phyloP scores from a whole-genome alignment of 2,329 filamentous ascomycete species.

The Alternaria longipes region DNA sequence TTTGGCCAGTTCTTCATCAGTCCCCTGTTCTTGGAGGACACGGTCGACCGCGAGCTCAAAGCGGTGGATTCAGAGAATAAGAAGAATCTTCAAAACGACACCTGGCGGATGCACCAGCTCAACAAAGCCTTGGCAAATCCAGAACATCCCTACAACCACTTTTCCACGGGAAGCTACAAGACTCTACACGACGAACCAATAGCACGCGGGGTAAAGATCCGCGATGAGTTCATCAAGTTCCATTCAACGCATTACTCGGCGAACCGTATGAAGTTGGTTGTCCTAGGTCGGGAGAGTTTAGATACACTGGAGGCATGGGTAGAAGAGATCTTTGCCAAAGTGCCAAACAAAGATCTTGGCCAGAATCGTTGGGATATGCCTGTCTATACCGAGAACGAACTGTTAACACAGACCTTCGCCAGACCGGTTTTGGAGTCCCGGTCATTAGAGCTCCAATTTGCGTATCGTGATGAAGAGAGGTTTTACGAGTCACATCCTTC shows the following conservation, averaged over 20 bases:
- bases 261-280: conserved; percentile 91
- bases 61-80: conserved; percentile 97
- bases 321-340: conserved; percentile 79
- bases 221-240: conserved; percentile 92
- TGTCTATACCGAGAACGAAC: conserved; percentile 67
- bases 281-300: conserved; percentile 81
- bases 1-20: conserved; percentile 95
- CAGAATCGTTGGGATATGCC: conserved; percentile 73
- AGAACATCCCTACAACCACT: conserved; percentile 87
- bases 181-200: conserved; percentile 85
- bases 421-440: conserved; percentile 92
- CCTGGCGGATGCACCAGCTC: conserved; percentile 86
- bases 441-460: conserved; percentile 81
- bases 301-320: conserved; percentile 87
- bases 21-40: conserved; percentile 84
- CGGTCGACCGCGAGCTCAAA: conserved; percentile 83
- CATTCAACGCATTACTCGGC: conserved; percentile 90
- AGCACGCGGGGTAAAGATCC: conserved; percentile 80
- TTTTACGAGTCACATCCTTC: conserved; percentile 83
- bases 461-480: conserved; percentile 83
- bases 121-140: conserved; percentile 89
- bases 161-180: conserved; percentile 88
- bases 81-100: conserved; percentile 93
- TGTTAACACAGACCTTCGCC: conserved; percentile 79
- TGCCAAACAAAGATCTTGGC: conserved; percentile 82